Conservation (phyloP, 495 filamentous ascomycete species). For the Geopyxis carbonaria region DNA sequence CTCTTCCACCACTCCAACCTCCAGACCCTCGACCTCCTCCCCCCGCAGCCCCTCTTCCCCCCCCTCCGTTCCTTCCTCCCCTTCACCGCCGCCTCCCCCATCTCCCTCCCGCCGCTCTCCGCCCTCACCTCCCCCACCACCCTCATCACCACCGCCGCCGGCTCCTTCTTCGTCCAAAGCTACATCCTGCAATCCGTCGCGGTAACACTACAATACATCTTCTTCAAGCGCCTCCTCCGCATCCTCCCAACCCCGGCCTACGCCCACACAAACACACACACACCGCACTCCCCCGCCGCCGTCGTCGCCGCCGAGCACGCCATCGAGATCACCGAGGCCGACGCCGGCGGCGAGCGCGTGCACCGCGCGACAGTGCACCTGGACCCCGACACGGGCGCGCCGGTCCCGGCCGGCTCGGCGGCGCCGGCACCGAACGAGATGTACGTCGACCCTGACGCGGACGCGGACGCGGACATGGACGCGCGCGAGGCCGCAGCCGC, state of each 20-base stretch:
- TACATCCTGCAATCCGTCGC: conserved; percentile 18
- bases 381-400: too few species aligned
- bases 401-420: too few species aligned
- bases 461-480: too few species aligned
- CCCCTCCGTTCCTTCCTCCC: conserved; percentile 14
- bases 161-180: conserved; percentile 17
- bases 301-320: too few species aligned
- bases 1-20: conserved; percentile 21
- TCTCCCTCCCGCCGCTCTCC: conserved; percentile 12
- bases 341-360: neutral
- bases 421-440: too few species aligned
- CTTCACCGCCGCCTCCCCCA: conserved; percentile 17
- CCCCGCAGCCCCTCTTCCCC: conserved; percentile 18
- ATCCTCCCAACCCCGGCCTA: conserved; percentile 21
- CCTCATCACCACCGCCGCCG: conserved; percentile 10
- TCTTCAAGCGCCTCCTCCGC: conserved; percentile 13
- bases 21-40: conserved; percentile 19
- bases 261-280: neutral
- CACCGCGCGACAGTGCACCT: neutral
- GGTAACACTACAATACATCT: conserved; percentile 9
- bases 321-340: too few species aligned
- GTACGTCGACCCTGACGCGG: too few species aligned
- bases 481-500: too few species aligned
- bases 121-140: conserved; percentile 9
- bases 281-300: neutral